Conservation (phyloP, 2,329 filamentous ascomycete species). For the Cytospora schulzeri region DNA sequence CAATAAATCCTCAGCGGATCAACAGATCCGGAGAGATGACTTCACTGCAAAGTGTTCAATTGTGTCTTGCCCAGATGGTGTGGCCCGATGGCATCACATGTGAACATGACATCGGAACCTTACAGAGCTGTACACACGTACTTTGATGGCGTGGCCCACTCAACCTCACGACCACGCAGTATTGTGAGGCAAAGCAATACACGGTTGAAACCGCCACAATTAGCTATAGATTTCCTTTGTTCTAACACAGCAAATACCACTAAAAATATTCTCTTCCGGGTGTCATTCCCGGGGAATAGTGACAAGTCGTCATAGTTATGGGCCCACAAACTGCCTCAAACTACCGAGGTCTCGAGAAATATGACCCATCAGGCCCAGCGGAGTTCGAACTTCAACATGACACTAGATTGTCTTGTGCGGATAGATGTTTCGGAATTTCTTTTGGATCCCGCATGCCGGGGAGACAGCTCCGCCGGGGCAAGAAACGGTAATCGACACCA, state of each 20-base stretch:
- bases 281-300: background rate
- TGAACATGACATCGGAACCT: too few species aligned
- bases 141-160: background rate
- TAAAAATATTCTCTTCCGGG: background rate
- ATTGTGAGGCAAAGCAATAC: background rate
- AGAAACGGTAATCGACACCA: background rate
- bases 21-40: background rate
- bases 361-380: background rate
- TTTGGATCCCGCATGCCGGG: background rate
- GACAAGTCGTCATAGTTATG: background rate
- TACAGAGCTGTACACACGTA: too few species aligned
- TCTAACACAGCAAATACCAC: background rate
- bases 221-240: background rate
- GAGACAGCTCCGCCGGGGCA: background rate
- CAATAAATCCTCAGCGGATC: constrained; percentile 6
- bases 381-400: background rate
- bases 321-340: background rate
- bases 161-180: background rate
- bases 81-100: constrained; percentile 7
- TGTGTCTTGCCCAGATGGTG: background rate
- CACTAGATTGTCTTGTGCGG: background rate
- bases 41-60: constrained; percentile 17
- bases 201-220: background rate
- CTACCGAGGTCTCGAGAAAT: background rate
- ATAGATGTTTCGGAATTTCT: background rate